Percentiles rank a stretch among this genome's conserved stretches.
Evolutionary conservation across 805 yeast genomes (phyloP).

Genomic region (Debaryomyces hansenii): DNA sequence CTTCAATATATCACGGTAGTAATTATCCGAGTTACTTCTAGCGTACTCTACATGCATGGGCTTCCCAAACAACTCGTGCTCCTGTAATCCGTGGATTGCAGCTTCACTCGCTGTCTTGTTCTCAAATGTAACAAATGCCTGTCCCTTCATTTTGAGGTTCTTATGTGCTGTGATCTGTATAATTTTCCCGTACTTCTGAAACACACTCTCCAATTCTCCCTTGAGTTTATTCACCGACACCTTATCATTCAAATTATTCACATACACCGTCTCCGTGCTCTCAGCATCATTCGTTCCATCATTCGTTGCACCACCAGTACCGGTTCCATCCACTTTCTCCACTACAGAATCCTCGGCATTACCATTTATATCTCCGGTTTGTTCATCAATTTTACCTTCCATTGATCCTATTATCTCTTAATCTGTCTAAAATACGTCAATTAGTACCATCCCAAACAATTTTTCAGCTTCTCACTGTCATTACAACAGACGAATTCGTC

Average conservation of each 20-base stretch:
- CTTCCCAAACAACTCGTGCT: slow-evolving; percentile 44
- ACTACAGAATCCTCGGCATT: too few relatives aligned
- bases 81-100: slow-evolving; percentile 47
- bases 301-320: neutral
- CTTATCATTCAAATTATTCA: slow-evolving; percentile 73
- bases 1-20: slow-evolving; percentile 11
- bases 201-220: slow-evolving; percentile 39
- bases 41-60: slow-evolving; percentile 48
- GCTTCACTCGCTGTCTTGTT: slow-evolving; percentile 39
- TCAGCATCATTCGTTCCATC: slow-evolving; percentile 4
- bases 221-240: slow-evolving; percentile 54
- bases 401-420: too few relatives aligned
- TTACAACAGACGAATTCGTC: too few relatives aligned
- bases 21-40: slow-evolving; percentile 44
- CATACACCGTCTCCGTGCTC: slow-evolving; percentile 46
- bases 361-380: too few relatives aligned
- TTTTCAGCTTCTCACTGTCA: too few relatives aligned
- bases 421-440: too few relatives aligned
- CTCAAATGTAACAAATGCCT: slow-evolving; percentile 70
- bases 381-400: too few relatives aligned
- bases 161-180: slow-evolving; percentile 55
- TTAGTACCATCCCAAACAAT: too few relatives aligned
- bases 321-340: neutral
- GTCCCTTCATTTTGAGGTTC: slow-evolving; percentile 72
- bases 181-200: slow-evolving; percentile 48